Percentiles rank a stretch among this genome's conserved stretches.
Conservation (phyloP, 1,139 yeast genomes). For the Candida sp. region DNA sequence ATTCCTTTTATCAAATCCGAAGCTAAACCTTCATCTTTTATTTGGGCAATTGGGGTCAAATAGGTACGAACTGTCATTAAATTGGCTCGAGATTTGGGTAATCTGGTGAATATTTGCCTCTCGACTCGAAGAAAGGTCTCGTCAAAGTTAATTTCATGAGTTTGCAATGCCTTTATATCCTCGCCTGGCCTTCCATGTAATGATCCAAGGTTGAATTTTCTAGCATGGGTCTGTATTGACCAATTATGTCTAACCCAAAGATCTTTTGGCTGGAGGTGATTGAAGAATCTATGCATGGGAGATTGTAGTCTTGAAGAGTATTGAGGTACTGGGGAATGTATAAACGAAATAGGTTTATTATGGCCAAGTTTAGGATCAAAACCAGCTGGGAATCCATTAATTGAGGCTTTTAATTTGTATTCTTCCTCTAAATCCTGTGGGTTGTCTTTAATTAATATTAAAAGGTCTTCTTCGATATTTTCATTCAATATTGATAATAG, state of each 20-base stretch:
- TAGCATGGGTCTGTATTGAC: conserved; percentile 37
- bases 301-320: conserved; percentile 27
- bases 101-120: conserved; percentile 36
- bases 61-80: conserved; percentile 42
- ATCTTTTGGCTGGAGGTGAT: conserved; percentile 30
- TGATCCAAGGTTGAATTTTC: conserved; percentile 21
- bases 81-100: conserved; percentile 36
- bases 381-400: conserved; percentile 42
- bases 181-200: conserved; percentile 37
- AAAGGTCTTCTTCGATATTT: conserved; percentile 39
- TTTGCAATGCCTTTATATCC: conserved; percentile 14
- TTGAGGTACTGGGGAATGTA: conserved; percentile 43
- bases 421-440: conserved; percentile 30
- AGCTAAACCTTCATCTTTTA: conserved; percentile 36
- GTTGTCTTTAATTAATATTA: conserved; percentile 33
- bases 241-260: conserved; percentile 41
- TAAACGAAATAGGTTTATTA: conserved; percentile 33
- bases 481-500: conserved; percentile 22
- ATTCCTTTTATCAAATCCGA: conserved; percentile 54
- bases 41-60: conserved; percentile 30
- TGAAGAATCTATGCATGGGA: conserved; percentile 39
- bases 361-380: conserved; percentile 35
- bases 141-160: conserved; percentile 35
- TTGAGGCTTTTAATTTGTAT: conserved; percentile 30
- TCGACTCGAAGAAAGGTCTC: conserved; percentile 37